A percentile compares a stretch with the other conserved stretches of the same genome.
phyloP scores from a whole-genome alignment of 306 rosid genomes.

The Ammopiptanthus mongolicus region DNA sequence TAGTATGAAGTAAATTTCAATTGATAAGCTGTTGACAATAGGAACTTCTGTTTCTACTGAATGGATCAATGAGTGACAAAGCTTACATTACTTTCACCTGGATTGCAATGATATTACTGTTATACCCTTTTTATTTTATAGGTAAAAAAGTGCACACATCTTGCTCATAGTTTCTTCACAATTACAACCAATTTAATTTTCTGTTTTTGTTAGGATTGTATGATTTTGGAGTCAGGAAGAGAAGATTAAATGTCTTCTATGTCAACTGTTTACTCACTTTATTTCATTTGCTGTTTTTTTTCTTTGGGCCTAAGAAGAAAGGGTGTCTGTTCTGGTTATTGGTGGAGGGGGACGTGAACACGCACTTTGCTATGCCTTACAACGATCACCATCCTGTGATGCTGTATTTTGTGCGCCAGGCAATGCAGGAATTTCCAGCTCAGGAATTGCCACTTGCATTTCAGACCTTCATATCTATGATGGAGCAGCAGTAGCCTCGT shows the following conservation, averaged over 20 bases:
- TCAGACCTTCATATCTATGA: conserved; percentile 58
- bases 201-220: neutral
- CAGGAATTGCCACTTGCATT: conserved; percentile 80
- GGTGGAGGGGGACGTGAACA: conserved; percentile 98
- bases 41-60: neutral
- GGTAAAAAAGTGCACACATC: neutral
- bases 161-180: neutral
- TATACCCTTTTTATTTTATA: neutral
- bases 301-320: conserved; percentile 30
- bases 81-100: neutral
- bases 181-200: neutral
- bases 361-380: conserved; percentile 93
- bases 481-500: conserved; percentile 56
- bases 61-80: neutral
- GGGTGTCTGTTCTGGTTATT: conserved; percentile 64
- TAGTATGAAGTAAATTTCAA: neutral
- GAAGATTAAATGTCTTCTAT: neutral
- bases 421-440: conserved; percentile 81
- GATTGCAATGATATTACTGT: neutral
- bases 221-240: neutral
- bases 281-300: neutral
- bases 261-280: neutral
- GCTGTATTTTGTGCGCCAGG: conserved; percentile 86
- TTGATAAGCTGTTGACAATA: neutral
- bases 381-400: conserved; percentile 72